Evolutionary conservation across 2,329 filamentous ascomycete species (phyloP), one percentile per base, ranked within the genome.

Genomic region (Setomelanomma holmii): DNA sequence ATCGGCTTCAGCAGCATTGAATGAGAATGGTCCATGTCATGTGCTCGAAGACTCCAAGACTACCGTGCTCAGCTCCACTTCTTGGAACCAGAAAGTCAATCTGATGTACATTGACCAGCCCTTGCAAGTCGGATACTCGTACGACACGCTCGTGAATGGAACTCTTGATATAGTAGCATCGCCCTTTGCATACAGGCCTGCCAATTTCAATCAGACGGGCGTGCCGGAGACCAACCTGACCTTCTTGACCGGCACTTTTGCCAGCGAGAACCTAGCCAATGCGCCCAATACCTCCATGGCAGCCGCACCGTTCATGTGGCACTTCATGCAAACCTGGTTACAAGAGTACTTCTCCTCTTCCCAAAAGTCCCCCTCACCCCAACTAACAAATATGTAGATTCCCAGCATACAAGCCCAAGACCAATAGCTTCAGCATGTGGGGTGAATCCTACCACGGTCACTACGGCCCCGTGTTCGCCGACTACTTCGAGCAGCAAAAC

Each of bases 31-130:
- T 3, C 83, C 84, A 0, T 87, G 84, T 63, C 64, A 56, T 5
- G 76, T 85, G 20, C 79, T 80, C 34, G 51, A 66, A 4, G 80
- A 84, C 56, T 80, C 78, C 1, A 82, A 81, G 56, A 67, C 70
- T 2, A 75, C 71, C 0, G 56, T 64, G 23, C 53, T 74, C 12
- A 87, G 86, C 61, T 78, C 81, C 1, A 84, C 79, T 74, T 83
- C 82, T 0, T 87, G 84, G 81, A 87, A 86, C 57, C 19, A 45
- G 49, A 76, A 85, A 38, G 70, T 70, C 38, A 77, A 77, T 47
- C 69, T 77, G 64, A 79, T 89, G 16, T 89, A 85, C 70, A 79
- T 89, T 51, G 85, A 88, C 57, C 84, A 88, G 71, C 86, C 82
- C 0, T 78, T 76, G 4, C 78, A 82, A 40, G 79, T 82, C 27